Percentiles rank a stretch among this genome's conserved stretches.
These are phyloP conservation scores for Acorus gramineus DNA, from an alignment of 106 monocot species.

Conservation along the genomic window DNA sequence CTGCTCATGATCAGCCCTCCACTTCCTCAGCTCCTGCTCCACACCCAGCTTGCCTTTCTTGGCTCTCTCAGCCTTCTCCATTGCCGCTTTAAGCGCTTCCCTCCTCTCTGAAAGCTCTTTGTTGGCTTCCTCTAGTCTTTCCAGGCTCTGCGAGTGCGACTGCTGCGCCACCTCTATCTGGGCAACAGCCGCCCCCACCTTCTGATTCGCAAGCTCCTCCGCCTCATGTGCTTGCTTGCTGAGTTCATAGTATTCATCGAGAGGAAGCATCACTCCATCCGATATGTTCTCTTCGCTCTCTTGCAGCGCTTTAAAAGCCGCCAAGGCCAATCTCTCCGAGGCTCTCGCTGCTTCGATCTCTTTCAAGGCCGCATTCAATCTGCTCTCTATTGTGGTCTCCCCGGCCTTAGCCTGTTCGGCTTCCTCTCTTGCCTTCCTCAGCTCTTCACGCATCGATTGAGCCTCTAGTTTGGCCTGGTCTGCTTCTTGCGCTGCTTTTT, in stretches of 20 bases:
- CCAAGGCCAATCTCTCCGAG: conserved; percentile 33
- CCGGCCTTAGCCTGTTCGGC: conserved; percentile 32
- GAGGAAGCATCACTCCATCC: conserved; percentile 26
- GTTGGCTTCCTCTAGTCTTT: conserved; percentile 19
- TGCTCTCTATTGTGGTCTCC: conserved; percentile 23
- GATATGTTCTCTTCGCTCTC: conserved; percentile 24
- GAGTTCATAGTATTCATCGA: conserved; percentile 59
- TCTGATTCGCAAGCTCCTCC: conserved; percentile 42
- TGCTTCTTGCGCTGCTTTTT: conserved; percentile 34
- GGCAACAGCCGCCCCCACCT: conserved; percentile 30
- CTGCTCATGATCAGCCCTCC: conserved; percentile 40
- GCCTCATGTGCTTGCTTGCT: conserved; percentile 51
- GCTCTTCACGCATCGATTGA: conserved; percentile 37
- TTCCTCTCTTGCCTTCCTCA: conserved; percentile 52
- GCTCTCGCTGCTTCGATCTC: conserved; percentile 56
- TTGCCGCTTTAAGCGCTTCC: conserved; percentile 28
- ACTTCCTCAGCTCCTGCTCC: conserved; percentile 59
- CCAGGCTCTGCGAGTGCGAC: conserved; percentile 18
- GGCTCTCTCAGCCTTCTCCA: conserved; percentile 38
- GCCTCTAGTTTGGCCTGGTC: conserved; percentile 41
- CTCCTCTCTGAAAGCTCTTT: conserved; percentile 30
- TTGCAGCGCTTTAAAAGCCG: conserved; percentile 48
- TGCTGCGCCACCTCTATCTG: conserved; percentile 51
- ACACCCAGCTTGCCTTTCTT: conserved; percentile 31
- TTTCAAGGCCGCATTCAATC: conserved; percentile 30